A percentile compares a stretch with the other conserved stretches of the same genome.
phyloP scores from a whole-genome alignment of 129 eudicot species.

The Calendula officinalis region DNA sequence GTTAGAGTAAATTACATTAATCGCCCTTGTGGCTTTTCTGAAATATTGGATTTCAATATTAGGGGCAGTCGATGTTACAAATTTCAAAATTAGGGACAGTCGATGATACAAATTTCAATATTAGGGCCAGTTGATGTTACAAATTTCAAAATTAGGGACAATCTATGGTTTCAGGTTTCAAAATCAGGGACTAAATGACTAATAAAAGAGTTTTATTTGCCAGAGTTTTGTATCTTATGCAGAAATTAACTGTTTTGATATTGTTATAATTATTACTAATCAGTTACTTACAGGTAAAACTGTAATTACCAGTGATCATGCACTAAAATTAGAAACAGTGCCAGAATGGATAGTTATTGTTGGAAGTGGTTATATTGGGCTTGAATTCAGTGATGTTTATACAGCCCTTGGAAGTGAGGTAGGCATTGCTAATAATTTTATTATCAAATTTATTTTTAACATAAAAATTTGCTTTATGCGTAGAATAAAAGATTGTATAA shows the following conservation, averaged over 20 bases:
- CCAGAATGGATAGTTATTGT: slow-evolving; percentile 98
- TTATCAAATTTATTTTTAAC: not conserved
- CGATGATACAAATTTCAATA: too few relatives aligned
- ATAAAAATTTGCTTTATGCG: not conserved
- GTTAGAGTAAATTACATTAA: not conserved
- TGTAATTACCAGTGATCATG: slow-evolving; percentile 91
- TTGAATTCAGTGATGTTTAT: slow-evolving; percentile 98
- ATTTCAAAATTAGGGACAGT: too few relatives aligned
- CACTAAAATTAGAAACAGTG: slow-evolving; percentile 78
- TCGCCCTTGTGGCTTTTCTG: too few relatives aligned
- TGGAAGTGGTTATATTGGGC: slow-evolving; percentile 99
- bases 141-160: too few relatives aligned
- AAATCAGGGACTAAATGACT: too few relatives aligned
- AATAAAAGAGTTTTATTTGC: not conserved
- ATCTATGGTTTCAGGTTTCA: not conserved
- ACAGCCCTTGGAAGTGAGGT: slow-evolving; percentile 99
- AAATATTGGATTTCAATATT: too few relatives aligned
- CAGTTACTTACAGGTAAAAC: slow-evolving; percentile 70
- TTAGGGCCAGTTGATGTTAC: too few relatives aligned
- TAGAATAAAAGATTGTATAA: slow-evolving; percentile 1
- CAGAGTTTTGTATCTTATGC: slow-evolving; percentile 14
- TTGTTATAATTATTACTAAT: slow-evolving; percentile 11
- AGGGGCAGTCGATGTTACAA: too few relatives aligned
- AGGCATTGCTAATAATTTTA: slow-evolving; percentile 7
- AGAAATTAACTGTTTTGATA: slow-evolving; percentile 2